Percentiles rank a stretch among this genome's conserved stretches.
These are phyloP conservation scores for Anethum foeniculum DNA, from an alignment of 140 eudicot genomes.

Conservation along the genomic window DNA sequence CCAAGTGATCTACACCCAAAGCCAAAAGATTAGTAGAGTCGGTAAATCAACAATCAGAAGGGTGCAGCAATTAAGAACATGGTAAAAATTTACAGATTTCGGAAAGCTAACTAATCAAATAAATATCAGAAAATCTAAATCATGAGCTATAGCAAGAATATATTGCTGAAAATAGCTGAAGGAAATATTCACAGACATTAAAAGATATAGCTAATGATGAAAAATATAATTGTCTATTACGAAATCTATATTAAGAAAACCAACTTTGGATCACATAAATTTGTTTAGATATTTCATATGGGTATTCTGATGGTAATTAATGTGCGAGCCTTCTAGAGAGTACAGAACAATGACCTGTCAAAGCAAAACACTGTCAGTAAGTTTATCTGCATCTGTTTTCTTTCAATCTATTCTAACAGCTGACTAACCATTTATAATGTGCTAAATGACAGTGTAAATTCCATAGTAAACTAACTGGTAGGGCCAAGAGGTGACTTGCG, in stretches of 20 bases:
- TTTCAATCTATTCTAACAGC: not conserved
- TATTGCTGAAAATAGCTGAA: not conserved
- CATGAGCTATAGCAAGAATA: not conserved
- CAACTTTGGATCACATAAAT: not conserved
- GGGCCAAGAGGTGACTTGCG: not conserved
- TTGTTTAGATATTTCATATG: not conserved
- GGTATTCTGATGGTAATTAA: not conserved
- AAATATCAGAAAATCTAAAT: not conserved
- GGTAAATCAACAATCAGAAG: not conserved
- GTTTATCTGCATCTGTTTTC: not conserved
- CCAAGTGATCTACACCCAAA: slow-evolving; percentile 49
- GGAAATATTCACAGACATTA: not conserved
- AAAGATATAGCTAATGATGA: not conserved
- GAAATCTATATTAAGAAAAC: not conserved
- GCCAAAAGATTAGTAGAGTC: slow-evolving; percentile 1
- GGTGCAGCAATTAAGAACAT: not conserved
- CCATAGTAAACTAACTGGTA: not conserved
- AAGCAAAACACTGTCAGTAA: not conserved
- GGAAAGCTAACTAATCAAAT: not conserved
- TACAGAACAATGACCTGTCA: not conserved
- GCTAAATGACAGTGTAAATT: not conserved
- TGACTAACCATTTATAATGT: not conserved
- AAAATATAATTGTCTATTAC: not conserved
- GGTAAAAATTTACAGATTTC: not conserved
- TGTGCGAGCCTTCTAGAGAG: not conserved